A percentile compares a stretch with the other conserved stretches of the same genome.
Conservation (phyloP, 441 rosid species). For the Pelargonium australe region DNA sequence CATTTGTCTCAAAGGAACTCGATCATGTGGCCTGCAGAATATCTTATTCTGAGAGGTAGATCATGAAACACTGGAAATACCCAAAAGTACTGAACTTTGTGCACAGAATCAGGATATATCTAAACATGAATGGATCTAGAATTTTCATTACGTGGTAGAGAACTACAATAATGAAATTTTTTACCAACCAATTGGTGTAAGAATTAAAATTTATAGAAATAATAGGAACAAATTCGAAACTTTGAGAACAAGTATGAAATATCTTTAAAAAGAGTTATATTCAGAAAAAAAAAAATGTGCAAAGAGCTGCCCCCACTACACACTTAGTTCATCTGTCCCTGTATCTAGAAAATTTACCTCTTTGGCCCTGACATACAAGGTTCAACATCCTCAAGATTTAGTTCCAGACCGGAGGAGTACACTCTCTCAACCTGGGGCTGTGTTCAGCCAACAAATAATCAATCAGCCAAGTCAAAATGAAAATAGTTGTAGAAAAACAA, state of each 20-base stretch:
- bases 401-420: slow-evolving; percentile 59
- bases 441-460: slow-evolving; percentile 15
- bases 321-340: no score
- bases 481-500: slow-evolving; percentile 13
- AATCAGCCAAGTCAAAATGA: slow-evolving; percentile 3
- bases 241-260: no score
- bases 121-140: slow-evolving; percentile 20
- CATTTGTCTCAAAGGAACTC: slow-evolving; percentile 80
- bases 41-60: slow-evolving; percentile 10
- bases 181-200: no score
- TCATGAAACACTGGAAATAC: not conserved
- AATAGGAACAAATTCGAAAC: no score
- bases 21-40: slow-evolving; percentile 78
- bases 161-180: no score
- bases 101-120: not conserved
- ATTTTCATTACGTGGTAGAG: no score
- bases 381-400: slow-evolving; percentile 76
- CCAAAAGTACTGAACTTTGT: not conserved
- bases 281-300: no score
- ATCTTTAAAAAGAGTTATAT: no score
- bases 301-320: no score
- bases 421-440: slow-evolving; percentile 70
- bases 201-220: no score
- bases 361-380: slow-evolving; percentile 90
- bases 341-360: slow-evolving; percentile 31